Percentiles rank a stretch among this genome's conserved stretches.
These are phyloP conservation scores for Monosporozyma solicola DNA, from an alignment of 805 yeast genomes.

Conservation along the genomic window DNA sequence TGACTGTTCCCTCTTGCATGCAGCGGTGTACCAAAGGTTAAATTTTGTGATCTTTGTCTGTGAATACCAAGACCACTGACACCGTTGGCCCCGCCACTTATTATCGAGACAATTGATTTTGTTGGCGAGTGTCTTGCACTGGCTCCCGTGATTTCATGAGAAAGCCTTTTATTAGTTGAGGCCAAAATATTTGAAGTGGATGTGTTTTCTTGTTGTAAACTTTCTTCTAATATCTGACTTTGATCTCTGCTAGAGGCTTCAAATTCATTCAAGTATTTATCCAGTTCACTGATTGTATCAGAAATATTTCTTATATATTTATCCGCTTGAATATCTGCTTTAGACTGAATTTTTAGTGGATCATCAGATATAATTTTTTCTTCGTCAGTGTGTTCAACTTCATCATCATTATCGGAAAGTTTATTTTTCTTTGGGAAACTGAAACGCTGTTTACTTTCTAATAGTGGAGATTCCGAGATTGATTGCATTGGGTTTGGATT, in stretches of 20 bases:
- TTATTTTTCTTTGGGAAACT: constrained; percentile 2
- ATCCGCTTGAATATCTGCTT: neutral
- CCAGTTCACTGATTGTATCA: constrained; percentile 25
- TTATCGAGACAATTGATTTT: constrained; percentile 25
- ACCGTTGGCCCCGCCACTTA: constrained; percentile 11
- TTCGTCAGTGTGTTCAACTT: neutral
- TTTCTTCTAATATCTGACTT: constrained; percentile 15
- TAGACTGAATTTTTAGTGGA: neutral
- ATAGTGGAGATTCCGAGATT: neutral
- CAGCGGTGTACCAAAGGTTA: neutral
- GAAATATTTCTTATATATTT: neutral
- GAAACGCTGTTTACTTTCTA: constrained; percentile 1
- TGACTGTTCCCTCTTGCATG: constrained; percentile 19
- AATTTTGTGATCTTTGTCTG: constrained; percentile 13
- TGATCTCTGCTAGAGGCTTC: constrained; percentile 9
- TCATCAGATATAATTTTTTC: neutral
- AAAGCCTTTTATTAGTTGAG: constrained; percentile 4
- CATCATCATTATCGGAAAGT: neutral
- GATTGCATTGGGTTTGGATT: neutral
- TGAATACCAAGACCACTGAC: constrained; percentile 8
- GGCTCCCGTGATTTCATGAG: constrained; percentile 12
- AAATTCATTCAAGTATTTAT: constrained; percentile 18
- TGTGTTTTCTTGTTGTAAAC: constrained; percentile 16
- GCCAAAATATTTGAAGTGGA: constrained; percentile 9
- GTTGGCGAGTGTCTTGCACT: constrained; percentile 27